Base-by-base conservation (phyloP, 352 stramenopile genomes). In the Phytophthora pisi region DNA sequence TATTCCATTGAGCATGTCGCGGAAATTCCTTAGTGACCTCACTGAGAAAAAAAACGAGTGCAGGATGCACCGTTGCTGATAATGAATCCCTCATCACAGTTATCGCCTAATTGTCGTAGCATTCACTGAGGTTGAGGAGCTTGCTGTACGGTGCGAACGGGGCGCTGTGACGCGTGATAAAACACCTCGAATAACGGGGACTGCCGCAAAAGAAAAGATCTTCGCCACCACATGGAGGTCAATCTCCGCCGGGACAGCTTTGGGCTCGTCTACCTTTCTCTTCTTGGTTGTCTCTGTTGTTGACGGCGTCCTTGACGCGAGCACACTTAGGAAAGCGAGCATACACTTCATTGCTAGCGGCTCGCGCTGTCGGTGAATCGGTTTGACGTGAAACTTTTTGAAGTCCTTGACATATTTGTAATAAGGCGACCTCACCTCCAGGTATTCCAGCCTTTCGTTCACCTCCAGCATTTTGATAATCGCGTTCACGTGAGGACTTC, bases 361-460 rank as follows among this genome's bases (percentile, higher is more conserved):
- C 10, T 26, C 9, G 4, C 11, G 31, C 26, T 47, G n/a, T 40
- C 23, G 54, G 8, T 51, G 11, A 42, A 53, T 46, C 13, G 56
- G 45, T 15, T 55, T 31, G 0, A 20, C 6, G 13, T 63, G 56
- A 55, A 49, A 55, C 18, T 24, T 47, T 47, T 13, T 45, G 30
- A 55, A 26, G 9, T 23, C 10, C 4, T 55, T 6, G 4, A 30
- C 18, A 16, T 18, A 55, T 2, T 34, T 5, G 20, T 31, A 9
- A 5, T 34, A 40, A 3, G 57, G 46, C 4, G 31, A 20, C 15
- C 7, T 7, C 3, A 64, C 3, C 7, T 51, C 45, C 5, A 64
- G 10, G 10, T 57, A 64, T 18, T 51, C 46, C 0, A 64, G 15
- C 6, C 20, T 51, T 24, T 49, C 11, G 31, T 63, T 56, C 9